A percentile compares a stretch with the other conserved stretches of the same genome.
Evolutionary conservation across 192 early-diverging fungal genomes (phyloP).

Genomic region (Coemansia sp.): DNA sequence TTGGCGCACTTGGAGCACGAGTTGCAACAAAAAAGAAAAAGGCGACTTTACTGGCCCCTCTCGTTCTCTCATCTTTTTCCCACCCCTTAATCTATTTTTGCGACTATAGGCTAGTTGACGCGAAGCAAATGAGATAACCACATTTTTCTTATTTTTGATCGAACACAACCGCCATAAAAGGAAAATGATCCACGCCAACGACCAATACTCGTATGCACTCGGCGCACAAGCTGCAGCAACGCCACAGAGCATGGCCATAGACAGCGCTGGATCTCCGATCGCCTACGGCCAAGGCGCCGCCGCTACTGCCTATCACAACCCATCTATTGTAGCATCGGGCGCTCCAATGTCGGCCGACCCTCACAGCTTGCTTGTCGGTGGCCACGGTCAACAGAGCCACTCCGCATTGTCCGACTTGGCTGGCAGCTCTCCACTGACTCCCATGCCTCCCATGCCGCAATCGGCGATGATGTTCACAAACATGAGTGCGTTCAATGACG

Average conservation of each 20-base stretch:
- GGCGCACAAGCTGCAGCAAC: slow-evolving; percentile 12
- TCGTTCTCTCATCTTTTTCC: too few species aligned
- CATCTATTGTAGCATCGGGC: neutral
- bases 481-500: slow-evolving; percentile 40
- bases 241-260: slow-evolving; percentile 2
- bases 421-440: slow-evolving; percentile 5
- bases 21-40: neutral
- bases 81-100: neutral
- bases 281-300: slow-evolving; percentile 24
- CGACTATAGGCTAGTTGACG: neutral
- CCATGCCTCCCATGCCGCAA: slow-evolving; percentile 10
- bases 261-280: slow-evolving; percentile 18
- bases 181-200: slow-evolving; percentile 56
- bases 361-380: slow-evolving; percentile 10
- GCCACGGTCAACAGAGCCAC: slow-evolving; percentile 11
- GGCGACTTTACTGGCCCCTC: neutral
- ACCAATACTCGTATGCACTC: slow-evolving; percentile 44
- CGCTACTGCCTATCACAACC: slow-evolving; percentile 5
- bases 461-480: slow-evolving; percentile 43
- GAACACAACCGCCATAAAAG: neutral
- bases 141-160: too few species aligned
- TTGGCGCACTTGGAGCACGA: neutral
- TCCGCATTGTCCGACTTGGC: slow-evolving; percentile 15
- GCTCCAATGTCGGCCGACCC: slow-evolving; percentile 9
- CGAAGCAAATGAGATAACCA: neutral